Evolutionary conservation across 106 monocot genomes (phyloP), one percentile per base, ranked within the genome.

Genomic region (Platanthera zijinensis): DNA sequence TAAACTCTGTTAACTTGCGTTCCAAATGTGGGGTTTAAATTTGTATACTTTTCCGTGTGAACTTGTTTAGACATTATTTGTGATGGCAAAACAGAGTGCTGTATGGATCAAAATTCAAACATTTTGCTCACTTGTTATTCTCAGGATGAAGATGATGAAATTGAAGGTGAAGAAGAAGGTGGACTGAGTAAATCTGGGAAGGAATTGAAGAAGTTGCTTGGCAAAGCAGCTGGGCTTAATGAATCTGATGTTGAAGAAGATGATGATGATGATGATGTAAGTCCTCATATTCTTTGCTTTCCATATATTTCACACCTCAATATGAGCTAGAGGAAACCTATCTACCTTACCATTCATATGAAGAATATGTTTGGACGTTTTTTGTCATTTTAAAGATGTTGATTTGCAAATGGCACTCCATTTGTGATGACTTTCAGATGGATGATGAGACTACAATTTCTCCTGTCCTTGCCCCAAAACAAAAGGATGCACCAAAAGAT

Each of bases 151-250:
- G 99, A 96, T 72, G 99, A 92, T 46, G 90, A 90, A 66, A 90
- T 90, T 57, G 84, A 74, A 61, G 83, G 85, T 57, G 90, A 91
- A 87, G 96, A 89, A 77, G 94, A 94, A 45, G 99, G 92, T 69
- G 94, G 92, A 5, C 52, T 99, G 74, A 99, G 94, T 76, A 94
- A 91, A 52, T 94, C 99, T 67, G 99, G 99, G 15, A 99, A 92
- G 78, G 99, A 99, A 77, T 81, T 99, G 82, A 94, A 99, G 79
- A 99, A 99, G 79, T 78, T 99, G 57, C 99, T 99, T 77, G 99
- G 99, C 21, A 81, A 82, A 72, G 82, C 94, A 79, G 88, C 82
- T 71, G 99, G 99, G 64, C 76, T 94, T 13, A 85, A 94, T 81
- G 94, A 94, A 77, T 89, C 91, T 8, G 99, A 89, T 80, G 91